phyloP scores from a whole-genome alignment of 108 stramenopile species.

The Seminavis robusta region DNA sequence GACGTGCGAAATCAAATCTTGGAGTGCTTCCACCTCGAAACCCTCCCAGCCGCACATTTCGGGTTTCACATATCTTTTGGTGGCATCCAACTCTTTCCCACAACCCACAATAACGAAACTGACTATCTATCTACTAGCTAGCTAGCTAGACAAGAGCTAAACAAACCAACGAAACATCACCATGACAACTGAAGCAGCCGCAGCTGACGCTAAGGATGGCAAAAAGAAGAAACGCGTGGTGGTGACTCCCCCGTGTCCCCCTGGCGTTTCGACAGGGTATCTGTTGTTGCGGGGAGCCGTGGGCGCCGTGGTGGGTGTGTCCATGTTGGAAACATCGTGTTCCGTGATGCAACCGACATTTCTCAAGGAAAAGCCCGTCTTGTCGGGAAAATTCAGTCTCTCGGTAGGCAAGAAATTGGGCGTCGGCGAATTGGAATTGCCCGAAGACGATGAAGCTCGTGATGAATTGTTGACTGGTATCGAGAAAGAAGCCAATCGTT shows the following conservation, averaged over 20 bases:
- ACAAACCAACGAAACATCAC: too few relatives aligned
- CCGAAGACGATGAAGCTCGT: slow-evolving; percentile 7
- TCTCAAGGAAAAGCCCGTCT: slow-evolving; percentile 52
- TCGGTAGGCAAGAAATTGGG: slow-evolving; percentile 63
- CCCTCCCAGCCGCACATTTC: too few relatives aligned
- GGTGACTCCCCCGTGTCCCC: slow-evolving; percentile 36
- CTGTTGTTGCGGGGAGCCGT: slow-evolving; percentile 55
- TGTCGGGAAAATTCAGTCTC: slow-evolving; percentile 57
- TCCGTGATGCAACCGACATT: slow-evolving; percentile 64
- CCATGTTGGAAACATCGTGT: slow-evolving; percentile 13
- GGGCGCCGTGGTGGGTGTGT: slow-evolving; percentile 44
- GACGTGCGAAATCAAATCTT: too few relatives aligned
- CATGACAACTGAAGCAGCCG: too few relatives aligned
- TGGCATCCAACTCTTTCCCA: too few relatives aligned
- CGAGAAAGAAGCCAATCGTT: slow-evolving; percentile 41
- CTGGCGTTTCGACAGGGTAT: slow-evolving; percentile 56
- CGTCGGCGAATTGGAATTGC: slow-evolving; percentile 27
- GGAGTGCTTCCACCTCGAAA: too few relatives aligned
- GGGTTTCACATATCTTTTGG: too few relatives aligned
- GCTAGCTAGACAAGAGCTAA: too few relatives aligned
- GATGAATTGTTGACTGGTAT: slow-evolving; percentile 39
- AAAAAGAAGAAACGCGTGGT: slow-evolving; percentile 40
- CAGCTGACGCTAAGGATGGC: too few relatives aligned
- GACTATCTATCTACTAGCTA: too few relatives aligned
- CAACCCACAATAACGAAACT: too few relatives aligned